Evolutionary conservation across 2,329 filamentous ascomycete genomes (phyloP).

Genomic region (Ophiognomonia clavigignenti-juglandacearum): DNA sequence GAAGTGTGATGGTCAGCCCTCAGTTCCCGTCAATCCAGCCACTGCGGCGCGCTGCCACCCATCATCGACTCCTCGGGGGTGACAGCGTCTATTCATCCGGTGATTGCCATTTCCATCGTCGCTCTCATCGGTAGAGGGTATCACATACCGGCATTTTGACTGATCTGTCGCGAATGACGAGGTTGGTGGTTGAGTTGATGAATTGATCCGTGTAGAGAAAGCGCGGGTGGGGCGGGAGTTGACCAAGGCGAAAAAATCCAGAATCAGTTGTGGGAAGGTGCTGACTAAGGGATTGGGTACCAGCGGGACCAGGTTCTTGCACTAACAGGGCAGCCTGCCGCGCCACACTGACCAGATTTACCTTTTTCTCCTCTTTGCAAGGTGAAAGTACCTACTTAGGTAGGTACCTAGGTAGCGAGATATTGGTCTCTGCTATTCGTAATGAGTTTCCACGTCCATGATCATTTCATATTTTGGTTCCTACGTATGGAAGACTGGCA

Average conservation of each 20-base stretch:
- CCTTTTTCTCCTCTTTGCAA: too few relatives aligned
- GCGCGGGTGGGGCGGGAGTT: conserved; percentile 11
- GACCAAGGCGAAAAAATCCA: conserved; percentile 7
- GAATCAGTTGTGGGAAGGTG: not conserved
- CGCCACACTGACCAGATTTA: too few relatives aligned
- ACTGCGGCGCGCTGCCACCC: not conserved
- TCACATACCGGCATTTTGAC: conserved; percentile 36
- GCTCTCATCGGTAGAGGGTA: not conserved
- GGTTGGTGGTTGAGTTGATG: conserved; percentile 14
- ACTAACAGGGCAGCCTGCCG: too few relatives aligned
- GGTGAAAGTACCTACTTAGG: too few relatives aligned
- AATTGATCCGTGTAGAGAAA: conserved; percentile 20
- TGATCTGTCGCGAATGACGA: conserved; percentile 28
- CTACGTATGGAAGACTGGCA: too few relatives aligned
- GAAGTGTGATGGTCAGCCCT: conserved; percentile 11
- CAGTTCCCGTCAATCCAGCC: conserved; percentile 7
- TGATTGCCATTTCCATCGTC: not conserved
- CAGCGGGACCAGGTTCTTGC: too few relatives aligned
- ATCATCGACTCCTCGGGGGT: not conserved
- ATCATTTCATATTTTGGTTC: too few relatives aligned
- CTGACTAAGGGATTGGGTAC: not conserved
- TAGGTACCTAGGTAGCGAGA: too few relatives aligned
- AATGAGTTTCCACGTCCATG: too few relatives aligned
- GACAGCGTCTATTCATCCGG: not conserved
- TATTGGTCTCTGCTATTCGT: too few relatives aligned